Evolutionary conservation across 495 filamentous ascomycete genomes (phyloP), one percentile per base, ranked within the genome.

Genomic region (Chaetomium cochliodes): DNA sequence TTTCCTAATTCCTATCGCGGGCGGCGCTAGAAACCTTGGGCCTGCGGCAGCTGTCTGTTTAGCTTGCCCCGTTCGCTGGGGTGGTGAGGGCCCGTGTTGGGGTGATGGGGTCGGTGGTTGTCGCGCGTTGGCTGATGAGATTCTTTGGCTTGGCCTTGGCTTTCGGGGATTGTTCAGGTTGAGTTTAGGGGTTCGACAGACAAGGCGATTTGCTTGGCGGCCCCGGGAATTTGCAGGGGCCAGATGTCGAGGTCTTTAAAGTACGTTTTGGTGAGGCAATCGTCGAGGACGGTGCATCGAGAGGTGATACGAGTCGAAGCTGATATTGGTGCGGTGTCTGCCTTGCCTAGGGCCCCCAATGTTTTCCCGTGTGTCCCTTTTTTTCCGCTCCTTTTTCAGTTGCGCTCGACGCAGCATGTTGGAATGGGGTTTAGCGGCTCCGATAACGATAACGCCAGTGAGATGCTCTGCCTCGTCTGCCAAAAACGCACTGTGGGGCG

Each of bases 91-190:
- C 39, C 37, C 37, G 23, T 20, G 37, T 58, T 30, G 39, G 53
- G 53, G 53, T 33, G 13, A 15, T 46, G 20, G 39, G 16, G 20
- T 9, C n/a, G 18, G 44, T 54, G 56, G 37, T 58, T 20, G 57
- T 59, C 25, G 57, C 42, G 44, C 22, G 46, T 18, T 37, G 37
- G 37, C 20, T 42, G 12, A 16, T 41, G 41, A 51, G 58, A 51
- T 50, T 60, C 46, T 51, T 60, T n/a, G 46, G 46, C 58, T 60
- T 60, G 58, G 58, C 58, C 58, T 60, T 60, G 58, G 58, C 58
- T 46, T 51, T 23, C 39, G 25, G 49, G 60, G 39, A 30, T 54
- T 25, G 52, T 20, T 49, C 37, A 53, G 23, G 47, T 30, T n/a
- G 51, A 55, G 51, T 56, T 63, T 63, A 63, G 60, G 60, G 60